phyloP scores from a whole-genome alignment of 371 early-diverging fungal species.

The Circinella umbellata region DNA sequence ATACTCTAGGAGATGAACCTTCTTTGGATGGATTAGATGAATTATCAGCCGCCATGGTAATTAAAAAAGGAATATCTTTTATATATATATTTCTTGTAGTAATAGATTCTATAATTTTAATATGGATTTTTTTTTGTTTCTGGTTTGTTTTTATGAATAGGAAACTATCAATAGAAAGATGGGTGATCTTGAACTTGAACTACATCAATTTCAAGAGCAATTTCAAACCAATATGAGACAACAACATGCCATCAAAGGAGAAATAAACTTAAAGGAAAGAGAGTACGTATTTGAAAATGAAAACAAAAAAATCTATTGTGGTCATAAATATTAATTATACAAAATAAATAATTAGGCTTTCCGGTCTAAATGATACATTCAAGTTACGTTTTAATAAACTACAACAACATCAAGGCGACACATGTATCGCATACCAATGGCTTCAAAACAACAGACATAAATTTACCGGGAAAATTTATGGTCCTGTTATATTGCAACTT shows the following conservation, averaged over 20 bases:
- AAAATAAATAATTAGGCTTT: too few relatives aligned
- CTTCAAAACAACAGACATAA: conserved; percentile 59
- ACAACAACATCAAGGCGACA: conserved; percentile 46
- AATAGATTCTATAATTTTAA: not conserved
- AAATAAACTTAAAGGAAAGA: conserved; percentile 9
- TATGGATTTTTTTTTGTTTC: too few relatives aligned
- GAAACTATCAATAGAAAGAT: not conserved
- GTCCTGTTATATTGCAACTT: conserved; percentile 72
- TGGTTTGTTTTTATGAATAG: too few relatives aligned
- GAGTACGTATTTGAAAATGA: conserved; percentile 31
- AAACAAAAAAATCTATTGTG: too few relatives aligned
- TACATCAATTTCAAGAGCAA: not conserved
- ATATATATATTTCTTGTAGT: too few relatives aligned
- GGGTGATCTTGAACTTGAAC: not conserved
- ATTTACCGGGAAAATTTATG: conserved; percentile 76
- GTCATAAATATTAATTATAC: too few relatives aligned
- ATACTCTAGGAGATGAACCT: not conserved
- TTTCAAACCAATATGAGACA: not conserved
- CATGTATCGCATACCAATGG: conserved; percentile 67
- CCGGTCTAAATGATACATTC: conserved; percentile 51
- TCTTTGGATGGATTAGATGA: not conserved
- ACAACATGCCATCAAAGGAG: not conserved
- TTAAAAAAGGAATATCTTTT: not conserved
- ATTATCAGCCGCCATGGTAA: not conserved
- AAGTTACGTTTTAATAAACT: conserved; percentile 48